Percentiles rank a stretch among this genome's conserved stretches.
Conservation (phyloP, 2,329 filamentous ascomycete genomes). For the Colletotrichum sp. region DNA sequence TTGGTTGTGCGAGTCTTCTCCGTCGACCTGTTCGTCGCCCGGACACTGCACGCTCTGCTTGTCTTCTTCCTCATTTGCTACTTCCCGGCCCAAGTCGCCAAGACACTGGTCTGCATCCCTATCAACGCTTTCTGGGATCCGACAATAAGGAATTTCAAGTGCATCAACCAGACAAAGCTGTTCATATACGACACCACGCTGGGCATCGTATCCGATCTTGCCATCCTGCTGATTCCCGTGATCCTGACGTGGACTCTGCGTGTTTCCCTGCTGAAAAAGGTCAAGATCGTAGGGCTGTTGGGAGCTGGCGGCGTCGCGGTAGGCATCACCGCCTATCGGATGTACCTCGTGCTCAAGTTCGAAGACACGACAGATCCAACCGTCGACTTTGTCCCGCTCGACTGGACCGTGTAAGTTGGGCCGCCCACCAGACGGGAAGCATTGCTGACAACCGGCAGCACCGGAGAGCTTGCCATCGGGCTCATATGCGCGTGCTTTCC, state of each 20-base stretch:
- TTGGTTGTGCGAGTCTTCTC: conserved; percentile 35
- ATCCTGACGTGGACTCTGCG: conserved; percentile 33
- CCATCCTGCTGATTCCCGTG: conserved; percentile 37
- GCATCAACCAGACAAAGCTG: conserved; percentile 34
- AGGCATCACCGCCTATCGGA: conserved; percentile 31
- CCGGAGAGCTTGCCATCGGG: conserved; percentile 23
- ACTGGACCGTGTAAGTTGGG: conserved; percentile 17
- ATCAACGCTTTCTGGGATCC: conserved; percentile 28
- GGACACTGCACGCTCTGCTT: conserved; percentile 31
- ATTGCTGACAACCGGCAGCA: background rate
- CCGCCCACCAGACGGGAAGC: background rate
- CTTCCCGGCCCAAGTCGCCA: conserved; percentile 30
- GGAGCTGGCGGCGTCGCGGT: conserved; percentile 32
- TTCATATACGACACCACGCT: conserved; percentile 37
- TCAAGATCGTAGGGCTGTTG: conserved; percentile 35
- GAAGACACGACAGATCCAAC: conserved; percentile 26
- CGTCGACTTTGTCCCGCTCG: conserved; percentile 26
- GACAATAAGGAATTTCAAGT: conserved; percentile 18
- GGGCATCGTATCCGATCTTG: conserved; percentile 36
- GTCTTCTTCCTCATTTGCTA: conserved; percentile 29
- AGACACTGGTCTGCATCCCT: conserved; percentile 28
- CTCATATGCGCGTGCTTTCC: conserved; percentile 23
- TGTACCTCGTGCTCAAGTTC: conserved; percentile 26
- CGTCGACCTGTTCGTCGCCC: conserved; percentile 26
- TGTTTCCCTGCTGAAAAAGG: conserved; percentile 30